Base-by-base conservation (phyloP, 352 stramenopile species). In the Pythium phragmitis region DNA sequence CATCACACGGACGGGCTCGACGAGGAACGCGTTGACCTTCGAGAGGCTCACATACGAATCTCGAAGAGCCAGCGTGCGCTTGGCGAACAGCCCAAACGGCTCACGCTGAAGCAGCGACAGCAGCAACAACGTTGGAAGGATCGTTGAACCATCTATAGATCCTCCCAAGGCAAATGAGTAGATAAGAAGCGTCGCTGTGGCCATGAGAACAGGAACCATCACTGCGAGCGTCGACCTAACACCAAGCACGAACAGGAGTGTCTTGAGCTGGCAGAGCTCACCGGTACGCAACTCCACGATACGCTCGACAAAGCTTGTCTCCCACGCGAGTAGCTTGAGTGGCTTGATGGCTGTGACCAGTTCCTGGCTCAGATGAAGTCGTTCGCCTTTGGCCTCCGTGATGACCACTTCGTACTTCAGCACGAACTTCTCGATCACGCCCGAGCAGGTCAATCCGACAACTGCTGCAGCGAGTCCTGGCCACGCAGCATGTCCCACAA, bases 281-380 rank as follows among this genome's bases (percentile, higher is more conserved):
- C n/a, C 33, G 1, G 63, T 50, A 14, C 84, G 75, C 30, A 77
- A 69, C 41, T 72, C 55, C 51, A 79, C 59, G 21, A 96, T 73
- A 7, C 73, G 77, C 19, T 74, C 63, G 3, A 76, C 53, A 57
- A 96, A 91, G 42, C 50, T 71, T 41, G 76, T 70, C 69, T 99
- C 96, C 96, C 96, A 99, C 7, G 93, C 92, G 59, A 98, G 92
- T 0, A 98, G 73, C 75, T 99, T 99, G 72, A 99, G 92, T 26
- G 98, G 79, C 70, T 98, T 97, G 70, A 98, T 98, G 26, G 89
- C 86, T 26, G 85, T 61, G 36, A 98, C 63, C 6, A 98, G 80
- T 77, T 98, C 94, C 60, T 91, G 93, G 49, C 91, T 98, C 13
- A 98, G 65, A 69, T 98, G 96, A 48, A 98, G 84, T 14, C 96